These are phyloP conservation scores for Thermoascus crustaceus DNA, from an alignment of 2,329 filamentous ascomycete genomes.

Conservation along the genomic window DNA sequence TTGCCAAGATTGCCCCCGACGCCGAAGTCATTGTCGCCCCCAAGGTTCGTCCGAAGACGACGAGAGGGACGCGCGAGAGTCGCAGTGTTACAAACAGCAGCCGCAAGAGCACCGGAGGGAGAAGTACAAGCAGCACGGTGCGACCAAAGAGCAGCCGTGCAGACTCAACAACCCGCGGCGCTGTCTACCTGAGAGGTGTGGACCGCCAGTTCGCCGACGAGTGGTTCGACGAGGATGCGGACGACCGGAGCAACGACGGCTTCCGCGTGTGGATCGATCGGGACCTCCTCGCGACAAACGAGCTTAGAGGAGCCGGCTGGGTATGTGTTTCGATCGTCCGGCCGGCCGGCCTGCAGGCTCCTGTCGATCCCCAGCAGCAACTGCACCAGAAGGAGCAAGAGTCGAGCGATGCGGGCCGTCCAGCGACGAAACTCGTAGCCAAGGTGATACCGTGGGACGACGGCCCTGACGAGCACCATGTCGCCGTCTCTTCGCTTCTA, in stretches of 20 bases:
- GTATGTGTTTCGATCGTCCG: conserved; percentile 79
- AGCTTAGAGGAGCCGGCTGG: conserved; percentile 67
- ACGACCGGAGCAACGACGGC: conserved; percentile 46
- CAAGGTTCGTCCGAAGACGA: conserved; percentile 68
- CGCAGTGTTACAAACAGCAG: conserved; percentile 73
- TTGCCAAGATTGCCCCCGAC: conserved; percentile 87
- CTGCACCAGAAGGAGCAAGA: conserved; percentile 59
- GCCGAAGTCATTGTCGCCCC: conserved; percentile 96
- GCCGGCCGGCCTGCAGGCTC: conserved; percentile 65
- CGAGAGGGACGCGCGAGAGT: conserved; percentile 59
- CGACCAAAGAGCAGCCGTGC: conserved; percentile 50
- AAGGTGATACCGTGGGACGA: conserved; percentile 73
- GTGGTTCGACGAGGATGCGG: conserved; percentile 66
- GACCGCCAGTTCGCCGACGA: conserved; percentile 61
- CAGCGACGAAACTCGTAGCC: conserved; percentile 64
- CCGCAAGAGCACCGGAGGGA: conserved; percentile 61
- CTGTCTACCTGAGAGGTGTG: conserved; percentile 70
- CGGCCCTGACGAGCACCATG: conserved; percentile 71
- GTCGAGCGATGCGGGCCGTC: conserved; percentile 47
- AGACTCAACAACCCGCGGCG: conserved; percentile 49
- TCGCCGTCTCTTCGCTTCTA: conserved; percentile 68
- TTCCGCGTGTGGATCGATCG: conserved; percentile 79
- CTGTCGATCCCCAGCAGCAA: conserved; percentile 60
- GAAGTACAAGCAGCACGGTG: conserved; percentile 65
- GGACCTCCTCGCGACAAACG: conserved; percentile 62